Base-by-base conservation (phyloP, 805 yeast species). In the Wickerhamomyces bovis region DNA sequence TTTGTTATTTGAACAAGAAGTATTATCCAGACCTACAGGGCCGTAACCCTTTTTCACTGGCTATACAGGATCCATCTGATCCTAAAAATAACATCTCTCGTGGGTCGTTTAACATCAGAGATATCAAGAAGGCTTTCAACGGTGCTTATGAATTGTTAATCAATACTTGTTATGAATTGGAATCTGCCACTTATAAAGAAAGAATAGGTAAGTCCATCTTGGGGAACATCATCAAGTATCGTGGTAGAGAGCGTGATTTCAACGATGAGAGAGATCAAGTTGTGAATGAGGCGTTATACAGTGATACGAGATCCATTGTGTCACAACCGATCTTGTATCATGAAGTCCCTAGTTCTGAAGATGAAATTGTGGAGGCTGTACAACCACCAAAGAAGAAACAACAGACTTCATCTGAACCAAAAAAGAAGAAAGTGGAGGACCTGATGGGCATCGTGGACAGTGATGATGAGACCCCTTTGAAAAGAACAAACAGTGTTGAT, bases 41-140 rank as follows among this genome's bases (percentile, higher is more conserved):
- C 7, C 74, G 81, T 45, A 74, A 73, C 39, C 73, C 78, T 33
- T 87, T 81, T 61, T 65, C 85, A 1, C 65, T 89, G 36, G 83
- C 89, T 1, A 85, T 92, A 26, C 92, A 85, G 64, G 98, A 92
- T 61, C 98, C 98, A 1, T 82, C 84, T 42, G 97, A 90, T 58
- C 70, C 81, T 2, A 53, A 69, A n/a, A 92, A 92, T 60, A 92
- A 92, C 62, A 83, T 92, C 42, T 81, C 94, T 41, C 72, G 96
- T 54, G 87, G 96, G 5, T 81, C 95, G 2, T 88, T 81, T 68
- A 89, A 89, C 62, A 69, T 88, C 38, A 67, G 88, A 35, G 87
- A 83, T 56, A 75, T 92, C 47, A 87, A 85, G 60, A 81, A 88
- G 55, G 88, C 96, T 0, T 89, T 92, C 68, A 82, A 83, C 16